Conservation (phyloP, 257 asterid genomes). For the Capsicum chinense region DNA sequence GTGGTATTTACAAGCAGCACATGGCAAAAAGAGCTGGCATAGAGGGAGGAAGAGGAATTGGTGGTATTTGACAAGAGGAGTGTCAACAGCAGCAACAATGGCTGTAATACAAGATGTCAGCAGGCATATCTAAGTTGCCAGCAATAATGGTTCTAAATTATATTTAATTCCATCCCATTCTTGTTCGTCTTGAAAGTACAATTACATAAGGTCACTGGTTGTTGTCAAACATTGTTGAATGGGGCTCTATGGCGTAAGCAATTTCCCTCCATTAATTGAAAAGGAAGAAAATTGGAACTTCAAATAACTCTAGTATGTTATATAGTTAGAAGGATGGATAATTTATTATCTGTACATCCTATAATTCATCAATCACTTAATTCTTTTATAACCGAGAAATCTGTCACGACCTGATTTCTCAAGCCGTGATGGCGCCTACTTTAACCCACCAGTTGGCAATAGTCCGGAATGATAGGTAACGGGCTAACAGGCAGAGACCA, state of each 20-base stretch:
- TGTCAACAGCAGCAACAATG: not conserved
- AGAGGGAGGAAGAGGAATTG: not conserved
- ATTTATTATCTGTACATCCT: not conserved
- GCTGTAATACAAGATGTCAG: not conserved
- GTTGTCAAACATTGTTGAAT: not conserved
- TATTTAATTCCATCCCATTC: not conserved
- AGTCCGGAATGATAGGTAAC: too few species aligned
- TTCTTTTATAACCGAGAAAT: too few species aligned
- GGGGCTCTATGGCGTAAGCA: not conserved
- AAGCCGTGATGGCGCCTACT: too few species aligned
- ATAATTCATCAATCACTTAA: not conserved
- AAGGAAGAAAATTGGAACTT: not conserved
- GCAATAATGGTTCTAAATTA: constrained; percentile 14
- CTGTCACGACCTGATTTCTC: too few species aligned
- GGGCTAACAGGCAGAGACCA: too few species aligned
- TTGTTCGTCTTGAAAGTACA: not conserved
- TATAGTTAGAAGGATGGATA: not conserved
- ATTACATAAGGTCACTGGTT: not conserved
- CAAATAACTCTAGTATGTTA: not conserved
- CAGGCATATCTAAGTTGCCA: not conserved
- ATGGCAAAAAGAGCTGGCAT: not conserved
- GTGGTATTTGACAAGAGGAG: not conserved
- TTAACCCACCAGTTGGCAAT: too few species aligned
- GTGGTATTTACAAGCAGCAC: not conserved
- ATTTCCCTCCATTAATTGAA: not conserved